Evolutionary conservation across 768 basidiomycete species (phyloP), one percentile per base, ranked within the genome.

Genomic region (Termitomyces sp.): DNA sequence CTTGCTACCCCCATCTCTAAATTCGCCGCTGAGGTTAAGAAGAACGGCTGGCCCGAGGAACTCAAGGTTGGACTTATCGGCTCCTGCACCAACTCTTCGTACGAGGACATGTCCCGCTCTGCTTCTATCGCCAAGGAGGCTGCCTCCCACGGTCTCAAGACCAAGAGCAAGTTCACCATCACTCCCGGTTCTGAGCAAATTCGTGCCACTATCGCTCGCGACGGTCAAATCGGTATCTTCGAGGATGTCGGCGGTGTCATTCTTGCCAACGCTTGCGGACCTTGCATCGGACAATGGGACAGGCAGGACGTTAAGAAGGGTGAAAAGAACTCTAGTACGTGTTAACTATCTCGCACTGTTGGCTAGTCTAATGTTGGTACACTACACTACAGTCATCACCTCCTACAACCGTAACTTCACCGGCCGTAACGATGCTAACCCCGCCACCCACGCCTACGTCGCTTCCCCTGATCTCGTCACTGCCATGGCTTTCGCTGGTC

Each of bases 331-430:
- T 96, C 97, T 42, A 99, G 91, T 92, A 62, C 44, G 90, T 80
- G 9, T 7, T 27, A 13, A 33, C 23, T 27, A 22, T 32, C 0
- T 15, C 48, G 13, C 29, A 29, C 25, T n/a, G 7, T 27, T 45
- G 33, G 38, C 33, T 29, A 9, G 15, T 29, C 54, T 67, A 5
- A 66, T 42, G 13, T 33, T 38, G 56, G 56, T 25, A 52, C 48
- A 36, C 22, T 25, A 52, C 48, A 36, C 22, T 44, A 9, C 44
- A 93, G 91, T 98, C 80, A 92, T 99, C 74, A 96, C 96, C 50
- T 98, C 95, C 18, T 99, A 99, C 84, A 99, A 99, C 86, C 95
- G 97, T 71, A 99, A 99, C 87, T 99, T 99, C 80, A 98, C 97
- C 62, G 97, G 96, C 54, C 94, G 97, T 68, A 99, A 99, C 73